Conservation (phyloP, 257 asterid species). For the Solanum virginianum region DNA sequence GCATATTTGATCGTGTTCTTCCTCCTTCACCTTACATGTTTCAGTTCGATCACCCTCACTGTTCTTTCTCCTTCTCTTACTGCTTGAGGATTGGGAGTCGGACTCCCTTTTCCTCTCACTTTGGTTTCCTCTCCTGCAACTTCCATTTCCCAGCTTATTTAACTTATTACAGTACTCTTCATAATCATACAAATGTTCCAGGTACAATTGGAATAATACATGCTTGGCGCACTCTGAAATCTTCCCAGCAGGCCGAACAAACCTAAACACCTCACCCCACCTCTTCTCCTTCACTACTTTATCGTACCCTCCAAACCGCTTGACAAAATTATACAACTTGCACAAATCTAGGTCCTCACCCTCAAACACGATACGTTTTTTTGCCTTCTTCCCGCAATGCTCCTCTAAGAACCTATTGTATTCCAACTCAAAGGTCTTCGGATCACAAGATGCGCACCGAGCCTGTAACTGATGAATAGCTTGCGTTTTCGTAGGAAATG, state of each 20-base stretch:
- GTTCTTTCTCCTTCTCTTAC: slow-evolving; percentile 70
- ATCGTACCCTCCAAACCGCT: slow-evolving; percentile 82
- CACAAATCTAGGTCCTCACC: slow-evolving; percentile 80
- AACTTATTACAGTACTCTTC: slow-evolving; percentile 53
- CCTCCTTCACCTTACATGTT: slow-evolving; percentile 28
- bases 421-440: slow-evolving; percentile 74
- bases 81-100: slow-evolving; percentile 34
- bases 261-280: slow-evolving; percentile 86
- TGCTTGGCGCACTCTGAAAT: slow-evolving; percentile 79
- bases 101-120: slow-evolving; percentile 28
- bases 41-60: slow-evolving; percentile 52
- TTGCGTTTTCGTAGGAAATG: slow-evolving; percentile 79
- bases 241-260: slow-evolving; percentile 52
- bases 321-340: slow-evolving; percentile 73
- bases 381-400: slow-evolving; percentile 65
- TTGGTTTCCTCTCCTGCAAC: slow-evolving; percentile 26
- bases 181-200: slow-evolving; percentile 79
- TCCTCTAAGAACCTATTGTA: slow-evolving; percentile 70
- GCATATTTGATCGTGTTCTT: slow-evolving; percentile 64
- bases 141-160: slow-evolving; percentile 40
- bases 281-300: slow-evolving; percentile 61
- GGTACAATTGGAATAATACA: slow-evolving; percentile 59
- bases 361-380: slow-evolving; percentile 68
- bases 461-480: slow-evolving; percentile 95
- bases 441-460: slow-evolving; percentile 70